phyloP scores from a whole-genome alignment of 768 basidiomycete genomes.

The Amanita rimosa region DNA sequence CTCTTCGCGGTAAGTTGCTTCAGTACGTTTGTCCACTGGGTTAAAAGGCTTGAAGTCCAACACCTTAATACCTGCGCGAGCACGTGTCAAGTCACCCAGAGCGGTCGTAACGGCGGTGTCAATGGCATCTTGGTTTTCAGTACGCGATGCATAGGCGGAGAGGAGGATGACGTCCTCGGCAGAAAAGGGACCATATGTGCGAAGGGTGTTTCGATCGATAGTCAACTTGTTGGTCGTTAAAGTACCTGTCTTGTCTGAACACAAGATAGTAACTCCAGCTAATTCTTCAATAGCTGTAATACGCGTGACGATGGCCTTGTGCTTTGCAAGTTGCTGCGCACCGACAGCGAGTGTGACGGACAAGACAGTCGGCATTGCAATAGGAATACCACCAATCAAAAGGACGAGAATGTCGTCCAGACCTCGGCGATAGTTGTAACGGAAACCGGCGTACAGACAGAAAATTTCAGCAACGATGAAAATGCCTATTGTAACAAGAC shows the following conservation, averaged over 20 bases:
- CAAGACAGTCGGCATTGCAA: slow-evolving; percentile 98
- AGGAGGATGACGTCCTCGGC: slow-evolving; percentile 89
- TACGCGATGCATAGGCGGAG: slow-evolving; percentile 92
- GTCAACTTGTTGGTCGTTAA: slow-evolving; percentile 99
- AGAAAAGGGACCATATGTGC: slow-evolving; percentile 81
- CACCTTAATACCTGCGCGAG: slow-evolving; percentile 89
- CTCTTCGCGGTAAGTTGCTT: slow-evolving; percentile 95
- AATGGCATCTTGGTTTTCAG: slow-evolving; percentile 98
- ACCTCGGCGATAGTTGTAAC: slow-evolving; percentile 84
- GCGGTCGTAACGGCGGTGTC: slow-evolving; percentile 79
- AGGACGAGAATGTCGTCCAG: slow-evolving; percentile 97
- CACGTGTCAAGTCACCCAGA: slow-evolving; percentile 57
- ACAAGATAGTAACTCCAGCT: slow-evolving; percentile 96
- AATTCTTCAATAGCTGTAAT: slow-evolving; percentile 99
- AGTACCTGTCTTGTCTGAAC: slow-evolving; percentile 98
- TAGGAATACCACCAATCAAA: slow-evolving; percentile 99
- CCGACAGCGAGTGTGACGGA: slow-evolving; percentile 98
- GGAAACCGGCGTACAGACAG: slow-evolving; percentile 88
- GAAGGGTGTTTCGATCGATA: slow-evolving; percentile 87
- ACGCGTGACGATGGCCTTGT: slow-evolving; percentile 99
- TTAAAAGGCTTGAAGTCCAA: slow-evolving; percentile 99
- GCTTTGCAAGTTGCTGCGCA: slow-evolving; percentile 96
- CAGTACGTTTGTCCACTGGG: slow-evolving; percentile 98
- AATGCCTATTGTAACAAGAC: slow-evolving; percentile 89
- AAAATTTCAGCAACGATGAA: slow-evolving; percentile 94